A percentile compares a stretch with the other conserved stretches of the same genome.
Evolutionary conservation across 1,284 basidiomycete species (phyloP).

Genomic region (Pseudozyma flocculosa): DNA sequence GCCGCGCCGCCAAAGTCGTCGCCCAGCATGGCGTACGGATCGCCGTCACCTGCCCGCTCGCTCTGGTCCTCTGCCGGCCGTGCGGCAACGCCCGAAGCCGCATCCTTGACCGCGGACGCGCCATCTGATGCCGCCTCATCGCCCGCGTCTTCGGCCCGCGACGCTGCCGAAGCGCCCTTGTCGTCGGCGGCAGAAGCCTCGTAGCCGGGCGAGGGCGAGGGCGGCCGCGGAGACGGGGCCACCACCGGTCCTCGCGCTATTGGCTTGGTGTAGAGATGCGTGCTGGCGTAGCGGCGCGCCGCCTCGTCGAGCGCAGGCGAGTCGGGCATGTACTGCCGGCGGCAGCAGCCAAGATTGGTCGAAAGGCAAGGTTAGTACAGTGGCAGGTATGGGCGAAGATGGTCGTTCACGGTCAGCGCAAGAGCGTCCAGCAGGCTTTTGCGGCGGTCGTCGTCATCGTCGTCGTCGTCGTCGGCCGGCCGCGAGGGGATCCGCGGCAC

Average conservation of each 20-base stretch:
- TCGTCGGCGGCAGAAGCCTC: too few species aligned
- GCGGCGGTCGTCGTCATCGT: too few species aligned
- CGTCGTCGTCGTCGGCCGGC: too few species aligned
- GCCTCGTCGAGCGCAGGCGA: slow-evolving; percentile 44
- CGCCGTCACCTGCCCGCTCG: slow-evolving; percentile 8
- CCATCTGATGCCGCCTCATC: background rate
- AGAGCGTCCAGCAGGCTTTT: too few species aligned
- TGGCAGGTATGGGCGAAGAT: too few species aligned
- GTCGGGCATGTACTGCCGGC: slow-evolving; percentile 31
- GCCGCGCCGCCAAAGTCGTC: slow-evolving; percentile 14
- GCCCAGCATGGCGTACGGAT: slow-evolving; percentile 36
- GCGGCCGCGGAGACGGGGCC: background rate
- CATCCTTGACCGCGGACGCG: too few species aligned
- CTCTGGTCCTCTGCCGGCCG: background rate
- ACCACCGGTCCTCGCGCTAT: slow-evolving; percentile 11
- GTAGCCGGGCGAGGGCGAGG: background rate
- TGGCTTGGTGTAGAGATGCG: slow-evolving; percentile 47
- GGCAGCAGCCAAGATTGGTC: background rate
- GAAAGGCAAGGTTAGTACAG: too few species aligned
- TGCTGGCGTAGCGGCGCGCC: slow-evolving; percentile 36
- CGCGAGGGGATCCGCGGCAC: too few species aligned
- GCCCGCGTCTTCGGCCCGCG: slow-evolving; percentile 1
- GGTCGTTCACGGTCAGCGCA: too few species aligned
- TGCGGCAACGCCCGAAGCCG: too few species aligned
- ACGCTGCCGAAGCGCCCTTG: too few species aligned